Evolutionary conservation across 2,329 filamentous ascomycete genomes (phyloP).

Genomic region (Diaporthe citriasiana): DNA sequence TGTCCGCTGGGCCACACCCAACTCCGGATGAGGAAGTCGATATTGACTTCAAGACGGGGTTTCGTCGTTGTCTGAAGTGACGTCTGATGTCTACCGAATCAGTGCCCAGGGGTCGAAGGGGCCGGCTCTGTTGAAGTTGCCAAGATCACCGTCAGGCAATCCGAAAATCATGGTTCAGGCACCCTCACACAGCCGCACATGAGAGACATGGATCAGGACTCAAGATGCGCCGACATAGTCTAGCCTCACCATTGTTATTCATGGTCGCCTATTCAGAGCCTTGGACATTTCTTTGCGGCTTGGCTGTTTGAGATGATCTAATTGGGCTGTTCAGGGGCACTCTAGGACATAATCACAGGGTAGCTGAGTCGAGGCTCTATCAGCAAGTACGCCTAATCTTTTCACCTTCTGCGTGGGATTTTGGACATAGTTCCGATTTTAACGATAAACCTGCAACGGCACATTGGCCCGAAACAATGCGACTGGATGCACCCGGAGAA

Average conservation of each 20-base stretch:
- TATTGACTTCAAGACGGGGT: slow-evolving; percentile 28
- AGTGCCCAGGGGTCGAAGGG: slow-evolving; percentile 23
- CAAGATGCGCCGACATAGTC: neutral
- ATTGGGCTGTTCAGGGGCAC: slow-evolving; percentile 2
- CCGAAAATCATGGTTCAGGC: slow-evolving; percentile 21
- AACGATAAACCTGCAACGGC: neutral
- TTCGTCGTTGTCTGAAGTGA: slow-evolving; percentile 34
- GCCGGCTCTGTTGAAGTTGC: slow-evolving; percentile 7
- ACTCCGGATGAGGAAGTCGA: slow-evolving; percentile 9
- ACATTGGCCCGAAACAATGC: neutral
- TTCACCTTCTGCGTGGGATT: neutral
- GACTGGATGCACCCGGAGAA: slow-evolving; percentile 7
- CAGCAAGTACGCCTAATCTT: neutral
- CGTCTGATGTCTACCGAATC: slow-evolving; percentile 26
- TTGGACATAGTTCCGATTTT: neutral
- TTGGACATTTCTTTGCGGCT: slow-evolving; percentile 5
- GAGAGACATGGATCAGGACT: slow-evolving; percentile 18
- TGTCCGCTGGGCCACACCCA: neutral
- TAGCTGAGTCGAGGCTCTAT: slow-evolving; percentile 16
- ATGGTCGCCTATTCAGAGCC: neutral
- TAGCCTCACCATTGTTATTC: neutral
- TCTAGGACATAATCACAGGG: neutral
- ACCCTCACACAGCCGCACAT: neutral
- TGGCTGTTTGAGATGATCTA: slow-evolving; percentile 24
- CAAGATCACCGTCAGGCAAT: slow-evolving; percentile 23